phyloP scores from a whole-genome alignment of 805 yeast species.

The Ogataea thermomethanolica region DNA sequence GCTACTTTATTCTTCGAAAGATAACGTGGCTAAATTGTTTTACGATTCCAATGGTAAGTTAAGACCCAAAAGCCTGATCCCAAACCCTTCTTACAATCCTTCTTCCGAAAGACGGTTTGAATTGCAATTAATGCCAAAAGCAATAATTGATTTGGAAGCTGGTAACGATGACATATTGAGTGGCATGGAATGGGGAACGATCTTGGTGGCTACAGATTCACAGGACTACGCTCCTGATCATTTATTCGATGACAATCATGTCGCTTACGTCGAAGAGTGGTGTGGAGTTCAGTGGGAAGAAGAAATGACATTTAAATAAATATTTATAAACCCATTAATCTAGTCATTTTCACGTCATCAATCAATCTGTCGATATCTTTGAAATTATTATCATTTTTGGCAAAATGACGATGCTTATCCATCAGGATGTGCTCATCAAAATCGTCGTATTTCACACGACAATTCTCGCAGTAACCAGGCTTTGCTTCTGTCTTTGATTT shows the following conservation, averaged over 20 bases:
- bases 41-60: conserved; percentile 23
- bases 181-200: conserved; percentile 99
- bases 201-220: conserved; percentile 68
- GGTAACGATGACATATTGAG: conserved; percentile 42
- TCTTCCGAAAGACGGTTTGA: conserved; percentile 65
- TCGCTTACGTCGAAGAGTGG: conserved; percentile 44
- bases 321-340: conserved; percentile 22
- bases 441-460: conserved; percentile 77
- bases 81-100: conserved; percentile 61
- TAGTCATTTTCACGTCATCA: conserved; percentile 35
- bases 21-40: conserved; percentile 47
- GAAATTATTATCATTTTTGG: conserved; percentile 67
- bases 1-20: conserved; percentile 64
- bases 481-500: conserved; percentile 26
- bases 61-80: conserved; percentile 37
- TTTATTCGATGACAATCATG: conserved; percentile 53
- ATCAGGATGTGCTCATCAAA: conserved; percentile 72
- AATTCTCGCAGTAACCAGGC: conserved; percentile 92
- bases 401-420: conserved; percentile 74
- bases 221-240: conserved; percentile 56
- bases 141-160: conserved; percentile 76
- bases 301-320: conserved; percentile 14
- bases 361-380: conserved; percentile 73
- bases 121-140: conserved; percentile 91
- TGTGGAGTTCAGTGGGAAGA: conserved; percentile 30